Percentiles rank a stretch among this genome's conserved stretches.
These are phyloP conservation scores for Bondarzewia mesenterica DNA, from an alignment of 1,284 basidiomycete genomes.

Conservation along the genomic window DNA sequence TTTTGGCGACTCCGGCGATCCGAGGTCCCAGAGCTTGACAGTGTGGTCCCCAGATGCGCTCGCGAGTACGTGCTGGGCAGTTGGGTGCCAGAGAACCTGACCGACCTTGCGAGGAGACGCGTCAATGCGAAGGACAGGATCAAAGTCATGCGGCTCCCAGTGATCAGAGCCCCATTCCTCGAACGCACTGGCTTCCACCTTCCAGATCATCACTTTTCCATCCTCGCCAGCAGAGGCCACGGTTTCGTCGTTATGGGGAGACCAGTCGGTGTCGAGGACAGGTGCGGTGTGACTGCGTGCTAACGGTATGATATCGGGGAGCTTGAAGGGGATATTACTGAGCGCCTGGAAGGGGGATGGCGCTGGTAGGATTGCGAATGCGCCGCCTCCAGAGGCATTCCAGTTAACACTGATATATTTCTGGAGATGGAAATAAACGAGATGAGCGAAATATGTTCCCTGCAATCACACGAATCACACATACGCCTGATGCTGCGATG, in stretches of 20 bases:
- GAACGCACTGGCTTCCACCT: constrained; percentile 64
- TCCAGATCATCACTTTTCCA: constrained; percentile 88
- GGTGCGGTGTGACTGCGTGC: constrained; percentile 80
- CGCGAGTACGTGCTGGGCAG: constrained; percentile 81
- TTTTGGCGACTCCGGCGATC: constrained; percentile 54
- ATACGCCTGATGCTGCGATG: constrained; percentile 76
- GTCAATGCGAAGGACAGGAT: constrained; percentile 71
- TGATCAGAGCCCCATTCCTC: constrained; percentile 84
- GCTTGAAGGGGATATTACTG: constrained; percentile 60
- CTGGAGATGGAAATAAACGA: constrained; percentile 26
- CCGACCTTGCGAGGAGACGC: constrained; percentile 83
- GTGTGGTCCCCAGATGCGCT: constrained; percentile 85
- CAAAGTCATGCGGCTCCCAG: constrained; percentile 79
- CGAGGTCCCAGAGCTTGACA: constrained; percentile 90
- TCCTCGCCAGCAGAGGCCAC: constrained; percentile 92
- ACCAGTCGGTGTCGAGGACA: constrained; percentile 97
- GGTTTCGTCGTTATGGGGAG: constrained; percentile 86
- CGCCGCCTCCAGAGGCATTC: constrained; percentile 93
- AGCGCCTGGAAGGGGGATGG: constrained; percentile 65
- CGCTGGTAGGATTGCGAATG: constrained; percentile 87
- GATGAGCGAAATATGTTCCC: neutral
- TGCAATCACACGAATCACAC: constrained; percentile 16
- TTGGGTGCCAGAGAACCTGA: constrained; percentile 93
- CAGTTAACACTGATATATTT: constrained; percentile 90
- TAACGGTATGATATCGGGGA: constrained; percentile 90